These are phyloP conservation scores for Ichthyophonus hoferi DNA, from an alignment of 208 protist species.

Conservation along the genomic window DNA sequence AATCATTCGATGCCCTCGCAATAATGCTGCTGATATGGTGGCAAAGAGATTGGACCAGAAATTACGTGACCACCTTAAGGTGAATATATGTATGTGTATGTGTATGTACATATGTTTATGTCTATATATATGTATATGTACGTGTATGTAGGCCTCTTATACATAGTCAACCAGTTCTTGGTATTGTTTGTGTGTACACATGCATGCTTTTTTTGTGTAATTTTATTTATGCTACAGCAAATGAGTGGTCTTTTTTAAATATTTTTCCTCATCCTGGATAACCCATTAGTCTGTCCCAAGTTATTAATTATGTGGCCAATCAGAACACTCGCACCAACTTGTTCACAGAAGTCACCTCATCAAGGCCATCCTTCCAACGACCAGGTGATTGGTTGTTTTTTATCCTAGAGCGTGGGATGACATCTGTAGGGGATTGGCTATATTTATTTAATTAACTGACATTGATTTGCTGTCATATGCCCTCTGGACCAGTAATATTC, in stretches of 20 bases:
- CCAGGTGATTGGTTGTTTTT: background rate
- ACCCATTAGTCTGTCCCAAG: too few relatives aligned
- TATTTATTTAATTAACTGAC: too few relatives aligned
- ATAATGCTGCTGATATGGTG: conserved; percentile 61
- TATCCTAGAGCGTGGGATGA: background rate
- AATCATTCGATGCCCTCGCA: conserved; percentile 56
- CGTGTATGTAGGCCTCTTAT: too few relatives aligned
- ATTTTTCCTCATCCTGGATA: too few relatives aligned
- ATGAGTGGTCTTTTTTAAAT: too few relatives aligned
- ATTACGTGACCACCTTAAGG: conserved; percentile 44
- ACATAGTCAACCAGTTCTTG: too few relatives aligned
- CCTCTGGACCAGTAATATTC: too few relatives aligned
- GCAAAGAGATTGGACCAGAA: conserved; percentile 45
- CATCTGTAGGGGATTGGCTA: background rate
- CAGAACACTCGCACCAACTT: conserved; percentile 36
- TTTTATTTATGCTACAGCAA: too few relatives aligned
- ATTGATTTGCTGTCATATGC: too few relatives aligned
- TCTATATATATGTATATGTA: background rate
- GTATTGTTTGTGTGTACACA: too few relatives aligned
- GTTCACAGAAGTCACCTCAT: conserved; percentile 10
- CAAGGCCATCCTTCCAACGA: background rate
- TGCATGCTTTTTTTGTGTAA: too few relatives aligned
- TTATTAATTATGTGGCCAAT: background rate
- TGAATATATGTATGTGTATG: background rate
- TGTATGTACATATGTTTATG: background rate